Conservation (phyloP, 106 monocot species). For the Alisma plantagoaquatica region DNA sequence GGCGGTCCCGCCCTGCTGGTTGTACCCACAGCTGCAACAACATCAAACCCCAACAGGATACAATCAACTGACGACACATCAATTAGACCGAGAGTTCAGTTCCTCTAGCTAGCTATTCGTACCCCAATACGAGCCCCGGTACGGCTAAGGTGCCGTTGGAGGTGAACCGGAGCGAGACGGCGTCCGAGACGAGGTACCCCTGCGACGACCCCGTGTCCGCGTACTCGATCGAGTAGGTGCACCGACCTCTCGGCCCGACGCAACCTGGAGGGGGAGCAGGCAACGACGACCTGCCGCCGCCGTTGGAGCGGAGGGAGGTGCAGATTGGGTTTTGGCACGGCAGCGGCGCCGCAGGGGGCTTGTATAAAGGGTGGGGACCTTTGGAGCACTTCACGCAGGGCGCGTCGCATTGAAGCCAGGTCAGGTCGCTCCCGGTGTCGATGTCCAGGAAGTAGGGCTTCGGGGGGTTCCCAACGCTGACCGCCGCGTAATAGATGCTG, state of each 20-base stretch:
- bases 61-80: too few species aligned
- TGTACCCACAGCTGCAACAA: slow-evolving; percentile 40
- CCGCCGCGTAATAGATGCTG: too few species aligned
- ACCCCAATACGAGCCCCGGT: slow-evolving; percentile 44
- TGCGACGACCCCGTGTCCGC: slow-evolving; percentile 51
- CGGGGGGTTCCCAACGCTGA: too few species aligned
- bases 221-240: slow-evolving; percentile 75
- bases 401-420: too few species aligned
- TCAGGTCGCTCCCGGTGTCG: too few species aligned
- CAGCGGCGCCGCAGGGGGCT: slow-evolving; percentile 36
- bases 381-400: too few species aligned
- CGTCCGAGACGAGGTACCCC: slow-evolving; percentile 63
- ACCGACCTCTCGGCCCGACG: slow-evolving; percentile 22
- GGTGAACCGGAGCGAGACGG: slow-evolving; percentile 33
- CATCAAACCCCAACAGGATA: too few species aligned
- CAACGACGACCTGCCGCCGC: background rate
- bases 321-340: slow-evolving; percentile 52
- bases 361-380: slow-evolving; percentile 68
- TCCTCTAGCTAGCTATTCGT: too few species aligned
- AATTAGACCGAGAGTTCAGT: too few species aligned
- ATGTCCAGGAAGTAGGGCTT: too few species aligned
- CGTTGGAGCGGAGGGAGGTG: slow-evolving; percentile 8
- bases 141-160: slow-evolving; percentile 43
- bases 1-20: slow-evolving; percentile 27
- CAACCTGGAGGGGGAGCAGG: slow-evolving; percentile 2